These are phyloP conservation scores for Tricladium varicosporioides DNA, from an alignment of 2,329 filamentous ascomycete genomes.

Conservation along the genomic window DNA sequence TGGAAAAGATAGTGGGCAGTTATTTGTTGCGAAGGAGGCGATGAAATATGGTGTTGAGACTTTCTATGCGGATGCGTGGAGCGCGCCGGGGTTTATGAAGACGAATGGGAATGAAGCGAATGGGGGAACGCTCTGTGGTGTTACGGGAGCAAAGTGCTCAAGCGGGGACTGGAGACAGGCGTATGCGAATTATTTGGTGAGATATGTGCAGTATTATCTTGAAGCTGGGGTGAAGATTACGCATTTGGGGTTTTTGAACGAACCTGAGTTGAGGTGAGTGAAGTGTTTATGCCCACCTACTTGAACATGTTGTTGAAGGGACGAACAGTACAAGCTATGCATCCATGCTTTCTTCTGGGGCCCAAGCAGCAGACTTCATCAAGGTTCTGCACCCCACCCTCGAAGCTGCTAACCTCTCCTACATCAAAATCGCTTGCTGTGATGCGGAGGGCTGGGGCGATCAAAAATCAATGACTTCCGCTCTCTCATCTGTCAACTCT, in stretches of 20 bases:
- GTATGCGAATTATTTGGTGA: constrained; percentile 48
- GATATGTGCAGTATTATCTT: constrained; percentile 45
- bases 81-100: constrained; percentile 51
- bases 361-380: constrained; percentile 51
- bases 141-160: constrained; percentile 38
- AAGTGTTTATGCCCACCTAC: too few relatives aligned
- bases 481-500: constrained; percentile 36
- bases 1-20: constrained; percentile 46
- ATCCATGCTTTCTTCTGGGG: constrained; percentile 45
- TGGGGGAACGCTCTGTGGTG: constrained; percentile 46
- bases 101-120: constrained; percentile 44
- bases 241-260: constrained; percentile 44
- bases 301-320: not conserved
- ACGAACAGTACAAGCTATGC: constrained; percentile 37
- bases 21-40: constrained; percentile 51
- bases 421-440: constrained; percentile 42
- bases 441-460: constrained; percentile 43
- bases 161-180: constrained; percentile 47
- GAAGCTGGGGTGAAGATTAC: constrained; percentile 39
- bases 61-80: constrained; percentile 50
- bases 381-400: constrained; percentile 40
- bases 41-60: constrained; percentile 40
- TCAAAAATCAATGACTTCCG: constrained; percentile 37
- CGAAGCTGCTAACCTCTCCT: constrained; percentile 35
- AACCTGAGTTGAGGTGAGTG: constrained; percentile 37